Evolutionary conservation across 306 rosid species (phyloP).

Genomic region (Mimosa bimucronata): DNA sequence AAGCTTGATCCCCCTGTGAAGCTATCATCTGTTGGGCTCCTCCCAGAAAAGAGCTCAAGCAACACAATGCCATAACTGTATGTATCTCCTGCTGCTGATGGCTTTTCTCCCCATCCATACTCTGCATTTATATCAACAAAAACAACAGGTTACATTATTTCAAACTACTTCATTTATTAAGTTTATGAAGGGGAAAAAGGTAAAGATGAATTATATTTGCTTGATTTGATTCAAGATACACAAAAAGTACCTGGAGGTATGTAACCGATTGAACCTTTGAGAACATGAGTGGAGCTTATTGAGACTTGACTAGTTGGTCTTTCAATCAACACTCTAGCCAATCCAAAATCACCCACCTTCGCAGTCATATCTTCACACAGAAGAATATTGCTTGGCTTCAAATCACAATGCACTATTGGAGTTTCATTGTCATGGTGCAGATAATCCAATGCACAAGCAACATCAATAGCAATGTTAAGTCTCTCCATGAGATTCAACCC

Average conservation of each 20-base stretch:
- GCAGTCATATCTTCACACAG: constrained; percentile 65
- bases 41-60: constrained; percentile 64
- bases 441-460: constrained; percentile 68
- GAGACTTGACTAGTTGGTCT: constrained; percentile 42
- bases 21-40: constrained; percentile 59
- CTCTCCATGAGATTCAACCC: constrained; percentile 63
- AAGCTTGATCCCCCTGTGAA: constrained; percentile 57
- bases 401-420: constrained; percentile 77
- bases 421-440: constrained; percentile 68
- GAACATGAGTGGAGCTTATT: constrained; percentile 56
- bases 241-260: constrained; percentile 71
- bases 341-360: constrained; percentile 80
- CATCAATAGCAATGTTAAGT: constrained; percentile 63
- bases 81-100: constrained; percentile 71
- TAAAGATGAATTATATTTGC: neutral
- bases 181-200: neutral
- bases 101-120: constrained; percentile 66
- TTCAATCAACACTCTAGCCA: constrained; percentile 62
- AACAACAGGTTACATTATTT: neutral
- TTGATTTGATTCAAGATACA: neutral
- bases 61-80: constrained; percentile 75
- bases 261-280: constrained; percentile 81
- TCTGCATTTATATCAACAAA: constrained; percentile 44
- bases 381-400: constrained; percentile 81
- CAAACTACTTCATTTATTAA: neutral